Evolutionary conservation across 1,284 basidiomycete species (phyloP), one percentile per base, ranked within the genome.

Genomic region (Ganoderma boninense): DNA sequence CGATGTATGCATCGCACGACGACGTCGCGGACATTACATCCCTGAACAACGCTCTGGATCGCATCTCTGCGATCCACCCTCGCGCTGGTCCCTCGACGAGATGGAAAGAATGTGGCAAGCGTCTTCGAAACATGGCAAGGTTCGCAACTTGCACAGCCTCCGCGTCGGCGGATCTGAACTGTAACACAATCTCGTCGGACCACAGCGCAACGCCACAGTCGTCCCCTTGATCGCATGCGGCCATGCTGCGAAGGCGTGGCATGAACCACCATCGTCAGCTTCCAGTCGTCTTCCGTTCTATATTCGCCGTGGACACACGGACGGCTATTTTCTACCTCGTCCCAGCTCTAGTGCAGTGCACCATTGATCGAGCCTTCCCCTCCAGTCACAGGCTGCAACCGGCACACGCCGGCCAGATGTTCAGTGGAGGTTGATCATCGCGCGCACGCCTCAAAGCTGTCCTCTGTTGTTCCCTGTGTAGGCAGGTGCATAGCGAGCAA

Each of bases 401-500:
- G 49, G 49, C 49, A 13, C 11, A 4, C 49, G 1, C 3, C 49
- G 49, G 49, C 49, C 23, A 52, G 23, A 32, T 26, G n/a, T 20
- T 32, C 29, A 26, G n/a, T n/a, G n/a, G 16, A 26, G 54, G 54
- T 6, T 32, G 54, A 35, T 35, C 54, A 35, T 57, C 54, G 54
- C 29, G 6, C 6, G 38, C 38, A 38, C 38, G 54, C 54, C 54
- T 6, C 54, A 35, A 57, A 18, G 29, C 54, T 32, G 29, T 57
- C 32, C 54, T 7, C 54, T 7, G 16, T 18, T 57, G 29, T 35
- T 57, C 54, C 29, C 54, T 26, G 23, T 52, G 23, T 52, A 57
- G 54, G 29, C 54, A 52, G 23, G 49, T 32, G 54, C 16, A 57
- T 52, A 32, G 54, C 54, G 54, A 57, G 29, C 29, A 57, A 57